Base-by-base conservation (phyloP, 2,329 filamentous ascomycete genomes). In the Raffaelea deltoideospora region DNA sequence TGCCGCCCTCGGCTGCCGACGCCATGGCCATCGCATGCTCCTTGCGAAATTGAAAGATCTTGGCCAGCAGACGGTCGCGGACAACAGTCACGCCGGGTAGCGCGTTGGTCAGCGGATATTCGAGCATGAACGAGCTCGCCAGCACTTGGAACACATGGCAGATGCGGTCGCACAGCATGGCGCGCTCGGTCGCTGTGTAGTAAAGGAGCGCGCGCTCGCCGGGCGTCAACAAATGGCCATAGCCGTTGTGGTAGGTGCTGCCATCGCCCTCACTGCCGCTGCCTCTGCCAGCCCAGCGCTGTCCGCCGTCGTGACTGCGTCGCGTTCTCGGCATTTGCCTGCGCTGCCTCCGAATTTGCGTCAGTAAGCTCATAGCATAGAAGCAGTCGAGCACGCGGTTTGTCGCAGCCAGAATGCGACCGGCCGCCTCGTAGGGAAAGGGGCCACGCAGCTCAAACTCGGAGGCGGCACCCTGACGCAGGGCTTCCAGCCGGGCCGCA, bases 311-410 rank as follows among this genome's bases (percentile, higher is more conserved):
- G n/a, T n/a, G n/a, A n/a, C n/a, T n/a, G n/a, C n/a, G n/a, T n/a
- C n/a, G n/a, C n/a, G n/a, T n/a, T n/a, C n/a, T n/a, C n/a, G n/a
- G n/a, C n/a, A n/a, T n/a, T n/a, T n/a, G n/a, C n/a, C n/a, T n/a
- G 27, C 71, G 70, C 10, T 78, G 64, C 24, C 26, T 19, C 41
- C 88, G 82, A 50, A 87, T 88, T 50, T 81, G 69, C 27, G 93
- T 86, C 43, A 95, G 78, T 10, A 95, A 73, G 44, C 88, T 92
- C 84, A 98, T 94, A 35, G 87, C 85, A 51, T 96, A 87, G 55
- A 98, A 95, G 27, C 84, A 79, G 56, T 95, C 87, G 5, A 96
- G 73, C 58, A 95, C 83, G 36, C 80, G 76, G 43, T 79, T 78
- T 1, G 87, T 94, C 10, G 79, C 79, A 18, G 73, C 71, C 52